Conservation (phyloP, 805 yeast species). For the Candida yuanshanica region DNA sequence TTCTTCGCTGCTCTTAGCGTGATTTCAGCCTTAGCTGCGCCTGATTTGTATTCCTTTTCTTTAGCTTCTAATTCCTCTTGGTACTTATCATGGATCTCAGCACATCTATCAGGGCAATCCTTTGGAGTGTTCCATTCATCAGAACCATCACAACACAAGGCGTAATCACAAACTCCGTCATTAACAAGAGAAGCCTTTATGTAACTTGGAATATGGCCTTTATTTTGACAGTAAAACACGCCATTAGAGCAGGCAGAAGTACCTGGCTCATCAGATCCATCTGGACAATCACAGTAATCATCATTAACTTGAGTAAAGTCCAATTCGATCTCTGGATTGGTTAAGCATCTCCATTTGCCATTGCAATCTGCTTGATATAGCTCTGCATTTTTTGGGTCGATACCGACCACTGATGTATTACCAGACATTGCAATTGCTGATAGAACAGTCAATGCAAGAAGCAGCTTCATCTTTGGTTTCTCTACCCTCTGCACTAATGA, state of each 20-base stretch:
- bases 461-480: background rate
- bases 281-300: slow-evolving; percentile 93
- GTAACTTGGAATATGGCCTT: slow-evolving; percentile 57
- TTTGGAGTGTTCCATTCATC: slow-evolving; percentile 52
- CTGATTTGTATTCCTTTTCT: slow-evolving; percentile 13
- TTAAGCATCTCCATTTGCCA: slow-evolving; percentile 65
- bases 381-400: slow-evolving; percentile 25
- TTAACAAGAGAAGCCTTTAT: slow-evolving; percentile 66
- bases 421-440: background rate
- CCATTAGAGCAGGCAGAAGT: slow-evolving; percentile 68
- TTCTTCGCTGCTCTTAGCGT: slow-evolving; percentile 19
- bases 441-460: background rate
- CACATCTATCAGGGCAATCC: slow-evolving; percentile 24
- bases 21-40: slow-evolving; percentile 14
- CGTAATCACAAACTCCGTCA: slow-evolving; percentile 92
- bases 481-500: background rate
- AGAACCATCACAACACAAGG: slow-evolving; percentile 87
- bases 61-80: slow-evolving; percentile 1
- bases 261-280: slow-evolving; percentile 96
- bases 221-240: slow-evolving; percentile 69
- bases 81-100: slow-evolving; percentile 22
- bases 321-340: slow-evolving; percentile 58
- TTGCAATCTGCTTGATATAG: slow-evolving; percentile 46
- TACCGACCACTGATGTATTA: slow-evolving; percentile 11
- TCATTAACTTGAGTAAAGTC: slow-evolving; percentile 69